Percentiles rank a stretch among this genome's conserved stretches.
Evolutionary conservation across 2,329 filamentous ascomycete genomes (phyloP).

Genomic region (Plenodomus tracheiphilus): DNA sequence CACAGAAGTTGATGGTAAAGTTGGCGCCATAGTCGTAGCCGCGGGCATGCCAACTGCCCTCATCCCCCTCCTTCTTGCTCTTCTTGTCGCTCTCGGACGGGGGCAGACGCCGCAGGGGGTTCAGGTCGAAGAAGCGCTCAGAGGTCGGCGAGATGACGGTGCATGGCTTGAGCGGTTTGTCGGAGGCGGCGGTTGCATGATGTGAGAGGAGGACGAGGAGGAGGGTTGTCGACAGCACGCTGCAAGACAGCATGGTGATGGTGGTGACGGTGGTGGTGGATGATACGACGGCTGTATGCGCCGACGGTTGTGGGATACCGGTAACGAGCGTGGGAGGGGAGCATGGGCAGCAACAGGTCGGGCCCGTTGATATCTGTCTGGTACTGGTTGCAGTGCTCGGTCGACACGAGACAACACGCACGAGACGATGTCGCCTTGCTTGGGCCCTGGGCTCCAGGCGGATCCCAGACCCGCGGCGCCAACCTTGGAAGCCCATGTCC

Average conservation of each 20-base stretch:
- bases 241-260: neutral
- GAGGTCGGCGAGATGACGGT: conserved; percentile 65
- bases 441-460: no score
- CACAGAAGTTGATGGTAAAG: conserved; percentile 84
- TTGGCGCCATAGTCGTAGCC: conserved; percentile 80
- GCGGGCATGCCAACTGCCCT: conserved; percentile 64
- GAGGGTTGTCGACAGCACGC: neutral
- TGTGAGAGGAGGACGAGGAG: neutral
- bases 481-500: no score
- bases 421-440: neutral
- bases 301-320: no score
- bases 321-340: no score
- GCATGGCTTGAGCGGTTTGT: conserved; percentile 58
- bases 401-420: neutral
- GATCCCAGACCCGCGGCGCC: no score
- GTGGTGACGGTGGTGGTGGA: neutral
- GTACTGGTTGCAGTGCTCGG: no score
- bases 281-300: no score
- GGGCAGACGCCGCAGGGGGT: conserved; percentile 57
- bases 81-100: conserved; percentile 48
- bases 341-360: neutral
- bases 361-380: neutral
- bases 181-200: conserved; percentile 35
- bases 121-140: conserved; percentile 67
- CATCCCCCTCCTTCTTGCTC: conserved; percentile 57